Conservation (phyloP, 2,329 filamentous ascomycete species). For the Neospermospora avenae region DNA sequence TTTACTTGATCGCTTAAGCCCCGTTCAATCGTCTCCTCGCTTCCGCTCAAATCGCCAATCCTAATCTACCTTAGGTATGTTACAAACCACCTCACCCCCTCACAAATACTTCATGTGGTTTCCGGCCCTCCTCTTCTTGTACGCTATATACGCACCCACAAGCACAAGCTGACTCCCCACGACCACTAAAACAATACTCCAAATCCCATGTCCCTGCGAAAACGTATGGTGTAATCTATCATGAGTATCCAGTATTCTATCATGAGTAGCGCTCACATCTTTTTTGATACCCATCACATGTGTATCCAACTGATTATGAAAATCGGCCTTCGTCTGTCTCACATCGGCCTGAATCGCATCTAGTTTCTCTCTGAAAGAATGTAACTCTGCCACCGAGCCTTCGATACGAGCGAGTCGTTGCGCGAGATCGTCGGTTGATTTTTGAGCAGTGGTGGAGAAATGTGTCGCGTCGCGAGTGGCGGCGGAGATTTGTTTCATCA, state of each 20-base stretch:
- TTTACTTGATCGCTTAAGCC: neutral
- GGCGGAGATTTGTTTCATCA: conserved; percentile 65
- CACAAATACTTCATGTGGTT: conserved; percentile 35
- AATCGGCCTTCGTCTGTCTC: conserved; percentile 52
- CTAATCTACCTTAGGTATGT: neutral
- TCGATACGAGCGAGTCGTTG: conserved; percentile 21
- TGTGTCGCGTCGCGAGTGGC: conserved; percentile 56
- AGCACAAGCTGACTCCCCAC: conserved; percentile 30
- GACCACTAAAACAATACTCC: conserved; percentile 24
- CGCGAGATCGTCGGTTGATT: conserved; percentile 36
- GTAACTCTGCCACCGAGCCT: conserved; percentile 40
- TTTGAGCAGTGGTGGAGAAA: conserved; percentile 49
- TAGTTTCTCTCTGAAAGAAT: conserved; percentile 44
- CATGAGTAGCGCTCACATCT: conserved; percentile 27
- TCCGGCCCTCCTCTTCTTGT: conserved; percentile 33
- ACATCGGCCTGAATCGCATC: conserved; percentile 57
- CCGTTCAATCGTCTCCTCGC: neutral
- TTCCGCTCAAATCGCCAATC: neutral
- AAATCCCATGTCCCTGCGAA: conserved; percentile 6
- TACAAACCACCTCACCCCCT: neutral
- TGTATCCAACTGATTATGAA: conserved; percentile 29
- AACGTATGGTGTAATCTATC: conserved; percentile 15
- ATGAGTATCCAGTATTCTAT: conserved; percentile 23
- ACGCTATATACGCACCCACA: conserved; percentile 29
- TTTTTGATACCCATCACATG: conserved; percentile 26